A percentile compares a stretch with the other conserved stretches of the same genome.
phyloP scores from a whole-genome alignment of 2,329 filamentous ascomycete genomes.

The Fusarium illudens region DNA sequence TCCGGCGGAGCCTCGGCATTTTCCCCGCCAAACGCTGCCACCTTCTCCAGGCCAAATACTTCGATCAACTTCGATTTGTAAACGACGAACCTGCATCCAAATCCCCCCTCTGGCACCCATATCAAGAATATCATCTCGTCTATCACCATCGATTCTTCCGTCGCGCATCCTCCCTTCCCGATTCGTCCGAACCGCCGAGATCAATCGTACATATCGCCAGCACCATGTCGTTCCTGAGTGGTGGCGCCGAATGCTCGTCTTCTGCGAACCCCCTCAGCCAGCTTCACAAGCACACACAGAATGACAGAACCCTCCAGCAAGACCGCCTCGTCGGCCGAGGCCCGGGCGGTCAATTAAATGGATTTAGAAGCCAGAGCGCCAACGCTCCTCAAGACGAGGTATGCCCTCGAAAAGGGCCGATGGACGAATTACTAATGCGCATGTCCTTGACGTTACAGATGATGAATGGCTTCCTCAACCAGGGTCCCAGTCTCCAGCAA shows the following conservation, averaged over 20 bases:
- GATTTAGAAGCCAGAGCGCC: constrained; percentile 77
- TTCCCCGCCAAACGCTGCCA: constrained; percentile 38
- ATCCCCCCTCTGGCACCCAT: not conserved
- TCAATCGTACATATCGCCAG: constrained; percentile 11
- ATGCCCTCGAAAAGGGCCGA: constrained; percentile 19
- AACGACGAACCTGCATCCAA: constrained; percentile 10
- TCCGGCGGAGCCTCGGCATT: constrained; percentile 43
- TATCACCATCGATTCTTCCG: not conserved
- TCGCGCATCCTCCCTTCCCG: not conserved
- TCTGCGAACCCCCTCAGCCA: constrained; percentile 95
- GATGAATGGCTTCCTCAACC: constrained; percentile 93
- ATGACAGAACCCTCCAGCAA: constrained; percentile 93
- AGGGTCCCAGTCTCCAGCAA: constrained; percentile 68
- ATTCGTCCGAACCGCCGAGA: constrained; percentile 13
- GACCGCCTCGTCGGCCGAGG: constrained; percentile 84
- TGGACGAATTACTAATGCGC: constrained; percentile 43
- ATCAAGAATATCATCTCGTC: not conserved
- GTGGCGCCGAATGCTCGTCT: constrained; percentile 95
- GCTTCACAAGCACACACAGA: constrained; percentile 95
- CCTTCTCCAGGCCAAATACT: constrained; percentile 19
- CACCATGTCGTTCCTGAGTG: constrained; percentile 92
- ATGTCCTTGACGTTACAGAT: constrained; percentile 62
- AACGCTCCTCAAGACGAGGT: constrained; percentile 79
- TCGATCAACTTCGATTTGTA: constrained; percentile 27
- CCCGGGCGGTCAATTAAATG: constrained; percentile 74